phyloP scores from a whole-genome alignment of 2,329 filamentous ascomycete genomes.

The Fusarium aywerte region DNA sequence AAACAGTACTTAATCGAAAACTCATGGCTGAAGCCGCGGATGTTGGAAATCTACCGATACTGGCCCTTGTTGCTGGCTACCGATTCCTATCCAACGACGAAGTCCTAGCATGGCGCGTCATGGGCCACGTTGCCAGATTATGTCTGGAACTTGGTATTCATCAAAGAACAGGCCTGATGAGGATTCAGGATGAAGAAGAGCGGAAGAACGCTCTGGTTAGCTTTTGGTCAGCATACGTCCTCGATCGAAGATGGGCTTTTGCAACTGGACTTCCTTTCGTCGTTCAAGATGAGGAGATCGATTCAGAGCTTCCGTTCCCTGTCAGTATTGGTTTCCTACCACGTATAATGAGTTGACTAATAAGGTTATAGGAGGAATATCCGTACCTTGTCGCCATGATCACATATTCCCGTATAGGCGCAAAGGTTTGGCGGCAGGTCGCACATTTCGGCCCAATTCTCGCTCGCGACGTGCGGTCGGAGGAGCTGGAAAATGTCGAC shows the following conservation, averaged over 20 bases:
- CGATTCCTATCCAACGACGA: conserved; percentile 90
- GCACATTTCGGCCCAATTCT: conserved; percentile 71
- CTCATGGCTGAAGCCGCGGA: conserved; percentile 65
- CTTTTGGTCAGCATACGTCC: conserved; percentile 88
- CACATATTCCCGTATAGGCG: conserved; percentile 81
- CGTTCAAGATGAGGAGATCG: conserved; percentile 86
- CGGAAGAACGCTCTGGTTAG: conserved; percentile 74
- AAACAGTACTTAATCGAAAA: conserved; percentile 74
- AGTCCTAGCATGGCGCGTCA: conserved; percentile 84
- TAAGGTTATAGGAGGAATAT: conserved; percentile 56
- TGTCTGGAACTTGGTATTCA: conserved; percentile 88
- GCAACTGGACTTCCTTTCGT: conserved; percentile 89
- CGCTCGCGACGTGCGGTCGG: conserved; percentile 72
- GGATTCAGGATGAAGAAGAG: conserved; percentile 75
- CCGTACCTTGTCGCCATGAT: conserved; percentile 89
- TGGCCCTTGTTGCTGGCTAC: conserved; percentile 70
- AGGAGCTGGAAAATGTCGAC: conserved; percentile 84
- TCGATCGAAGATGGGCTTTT: conserved; percentile 89
- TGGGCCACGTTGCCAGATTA: conserved; percentile 82
- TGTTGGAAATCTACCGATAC: conserved; percentile 60
- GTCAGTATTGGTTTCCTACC: conserved; percentile 59
- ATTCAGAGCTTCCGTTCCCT: conserved; percentile 80
- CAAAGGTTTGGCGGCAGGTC: conserved; percentile 87
- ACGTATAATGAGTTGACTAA: conserved; percentile 14
- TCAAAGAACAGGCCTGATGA: conserved; percentile 76